Evolutionary conservation across 805 yeast species (phyloP), one percentile per base, ranked within the genome.

Genomic region (Spathaspora sp.): DNA sequence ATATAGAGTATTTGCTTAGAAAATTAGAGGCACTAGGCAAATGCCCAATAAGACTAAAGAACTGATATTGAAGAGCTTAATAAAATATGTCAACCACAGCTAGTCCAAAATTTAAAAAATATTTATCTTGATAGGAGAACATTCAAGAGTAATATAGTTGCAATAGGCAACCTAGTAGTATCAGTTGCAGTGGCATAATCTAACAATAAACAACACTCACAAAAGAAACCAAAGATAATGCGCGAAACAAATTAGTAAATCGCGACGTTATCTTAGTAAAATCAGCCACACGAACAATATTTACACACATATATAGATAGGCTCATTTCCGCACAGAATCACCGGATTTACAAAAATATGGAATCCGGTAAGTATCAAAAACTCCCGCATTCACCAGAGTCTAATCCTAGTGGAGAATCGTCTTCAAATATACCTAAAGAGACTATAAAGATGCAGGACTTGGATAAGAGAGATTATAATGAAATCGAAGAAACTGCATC

Each of bases 401-500:
- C 17, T 3, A 35, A 35, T 16, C 14, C 40, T 35, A 35, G 18
- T 35, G 32, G 14, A 35, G 40, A 7, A 11, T 16, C 40, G 7
- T 35, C 40, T 29, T 29, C 40, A 11, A 16, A 6, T 35, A 35
- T n/a, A 35, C 40, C 40, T 35, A 35, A 14, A 16, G 39, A 23
- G 46, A 28, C 28, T 3, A 52, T 53, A n/a, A 53, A 53, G 45
- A 49, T 53, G 52, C 38, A 44, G 11, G 40, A 38, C 28, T 45
- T 53, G 17, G 53, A 53, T 35, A 53, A 50, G 23, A 42, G 49
- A 31, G 53, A 50, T 9, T 50, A 53, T 31, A 46, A 39, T 20
- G 46, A 44, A 14, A 43, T 53, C 18, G 44, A 49, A 40, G 38
- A 32, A 42, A 44, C 28, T 31, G 26, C 44, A 42, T 42, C 44